Evolutionary conservation across 192 early-diverging fungal species (phyloP), one percentile per base, ranked within the genome.

Genomic region (Coemansia sp.): DNA sequence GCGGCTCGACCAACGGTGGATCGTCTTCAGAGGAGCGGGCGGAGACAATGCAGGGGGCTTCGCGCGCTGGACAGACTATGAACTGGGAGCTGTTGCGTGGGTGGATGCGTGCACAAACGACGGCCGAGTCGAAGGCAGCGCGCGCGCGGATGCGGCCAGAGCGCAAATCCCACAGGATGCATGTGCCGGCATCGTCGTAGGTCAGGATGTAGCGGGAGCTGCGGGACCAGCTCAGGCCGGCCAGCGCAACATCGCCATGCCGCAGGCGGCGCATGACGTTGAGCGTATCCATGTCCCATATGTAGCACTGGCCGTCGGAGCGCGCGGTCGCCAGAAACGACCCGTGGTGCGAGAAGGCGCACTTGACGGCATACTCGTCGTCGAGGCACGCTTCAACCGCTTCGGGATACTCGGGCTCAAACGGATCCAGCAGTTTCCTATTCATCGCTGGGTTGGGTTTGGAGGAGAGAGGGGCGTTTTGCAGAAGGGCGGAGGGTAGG

Each of bases 281-380:
- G n/a, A 89, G 86, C 5, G 94, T 93, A 61, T 94, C 92, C 84
- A 96, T 89, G 72, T 97, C 95, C 92, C 93, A 94, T 41, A 98
- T 83, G 36, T 86, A 85, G 69, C 91, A 90, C 12, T 79, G 74
- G 5, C 96, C 96, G 67, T 95, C 94, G 6, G 77, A 75, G 56
- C 91, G 87, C 18, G 93, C 94, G 6, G 89, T 88, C 24, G 94
- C 94, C 49, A 97, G 72, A 23, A 92, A 75, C n/a, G 90, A 94
- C 14, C 93, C 94, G 49, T 87, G 66, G 68, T 85, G 81, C 70
- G 95, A 95, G 72, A 94, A 98, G 20, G 81, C 73, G 66, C 93
- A 91, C 33, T 77, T 85, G 14, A 86, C 73, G 0, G 88, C 88
- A 48, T 87, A 87, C 11, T 88, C 91, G 68, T 90, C 87, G 66